These are phyloP conservation scores for Calonectria ilicicola DNA, from an alignment of 2,329 filamentous ascomycete species.

Conservation along the genomic window DNA sequence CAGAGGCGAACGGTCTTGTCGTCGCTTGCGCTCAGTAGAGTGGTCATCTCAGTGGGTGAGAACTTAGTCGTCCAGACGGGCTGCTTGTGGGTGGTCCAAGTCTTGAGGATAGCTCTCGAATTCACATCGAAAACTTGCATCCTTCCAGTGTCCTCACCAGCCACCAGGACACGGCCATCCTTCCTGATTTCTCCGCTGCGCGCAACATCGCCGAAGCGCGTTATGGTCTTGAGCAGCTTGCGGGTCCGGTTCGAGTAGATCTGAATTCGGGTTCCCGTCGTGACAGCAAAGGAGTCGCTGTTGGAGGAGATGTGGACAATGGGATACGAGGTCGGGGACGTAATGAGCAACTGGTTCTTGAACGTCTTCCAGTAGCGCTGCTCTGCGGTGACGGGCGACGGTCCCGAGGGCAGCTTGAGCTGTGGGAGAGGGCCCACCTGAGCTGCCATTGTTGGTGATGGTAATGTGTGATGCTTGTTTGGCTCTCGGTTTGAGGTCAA, in stretches of 20 bases:
- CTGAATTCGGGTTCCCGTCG: constrained; percentile 93
- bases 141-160: constrained; percentile 90
- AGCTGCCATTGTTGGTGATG: constrained; percentile 76
- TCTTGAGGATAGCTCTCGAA: constrained; percentile 91
- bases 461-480: constrained; percentile 32
- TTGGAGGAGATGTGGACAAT: constrained; percentile 89
- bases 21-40: constrained; percentile 89
- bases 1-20: constrained; percentile 93
- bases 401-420: constrained; percentile 85
- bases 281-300: constrained; percentile 87
- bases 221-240: constrained; percentile 93
- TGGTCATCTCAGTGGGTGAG: constrained; percentile 88
- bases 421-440: constrained; percentile 84
- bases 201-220: constrained; percentile 91
- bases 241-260: constrained; percentile 93
- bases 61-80: constrained; percentile 93
- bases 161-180: constrained; percentile 89
- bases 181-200: constrained; percentile 89
- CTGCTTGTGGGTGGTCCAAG: constrained; percentile 94
- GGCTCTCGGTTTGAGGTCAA: constrained; percentile 20
- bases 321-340: constrained; percentile 89
- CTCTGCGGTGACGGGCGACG: constrained; percentile 87
- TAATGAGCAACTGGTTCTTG: constrained; percentile 89
- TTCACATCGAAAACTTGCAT: constrained; percentile 95
- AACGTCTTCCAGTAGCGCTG: constrained; percentile 97